phyloP scores from a whole-genome alignment of 2,329 filamentous ascomycete species.

The Aureobasidium musti region DNA sequence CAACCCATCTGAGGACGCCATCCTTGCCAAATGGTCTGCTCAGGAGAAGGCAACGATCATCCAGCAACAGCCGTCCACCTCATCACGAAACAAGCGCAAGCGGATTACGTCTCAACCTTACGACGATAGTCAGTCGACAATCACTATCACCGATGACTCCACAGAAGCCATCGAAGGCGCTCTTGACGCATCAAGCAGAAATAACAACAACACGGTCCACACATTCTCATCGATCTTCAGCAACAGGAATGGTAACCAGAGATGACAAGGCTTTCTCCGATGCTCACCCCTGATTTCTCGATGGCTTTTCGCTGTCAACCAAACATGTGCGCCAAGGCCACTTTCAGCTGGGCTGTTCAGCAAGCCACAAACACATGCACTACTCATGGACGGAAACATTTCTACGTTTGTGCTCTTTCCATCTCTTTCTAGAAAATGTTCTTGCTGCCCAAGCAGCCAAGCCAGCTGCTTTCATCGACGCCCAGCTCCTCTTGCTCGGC shows the following conservation, averaged over 20 bases:
- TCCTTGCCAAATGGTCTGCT: conserved; percentile 49
- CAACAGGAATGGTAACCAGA: neutral
- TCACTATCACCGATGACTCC: conserved; percentile 11
- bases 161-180: neutral
- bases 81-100: conserved; percentile 30
- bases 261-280: neutral
- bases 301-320: neutral
- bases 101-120: conserved; percentile 20
- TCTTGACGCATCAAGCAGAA: neutral
- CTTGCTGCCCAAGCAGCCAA: too few relatives aligned
- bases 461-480: too few relatives aligned
- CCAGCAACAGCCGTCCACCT: neutral
- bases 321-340: conserved; percentile 6
- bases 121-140: neutral
- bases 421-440: too few relatives aligned
- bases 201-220: neutral
- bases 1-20: conserved; percentile 53
- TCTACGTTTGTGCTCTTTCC: neutral
- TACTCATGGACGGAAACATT: neutral
- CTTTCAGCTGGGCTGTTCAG: conserved; percentile 2
- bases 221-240: conserved; percentile 7
- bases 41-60: neutral
- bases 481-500: neutral
- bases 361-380: conserved; percentile 8
- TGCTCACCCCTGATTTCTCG: neutral